Percentiles rank a stretch among this genome's conserved stretches.
phyloP scores from a whole-genome alignment of 75 land plant genomes.

The Pinus taeda region DNA sequence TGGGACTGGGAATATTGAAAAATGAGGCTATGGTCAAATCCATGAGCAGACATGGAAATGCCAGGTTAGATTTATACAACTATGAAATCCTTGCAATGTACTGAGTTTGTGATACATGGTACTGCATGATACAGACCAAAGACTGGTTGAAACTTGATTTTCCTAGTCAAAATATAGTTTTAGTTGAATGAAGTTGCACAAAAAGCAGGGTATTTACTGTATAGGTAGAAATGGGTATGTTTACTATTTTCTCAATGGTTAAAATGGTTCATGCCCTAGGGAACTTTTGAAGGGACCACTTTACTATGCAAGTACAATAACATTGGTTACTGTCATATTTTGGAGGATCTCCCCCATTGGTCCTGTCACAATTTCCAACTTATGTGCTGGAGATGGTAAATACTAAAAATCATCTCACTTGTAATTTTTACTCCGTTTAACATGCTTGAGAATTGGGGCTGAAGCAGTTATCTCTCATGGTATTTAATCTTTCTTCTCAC shows the following conservation, averaged over 20 bases:
- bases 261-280: conserved; percentile 25
- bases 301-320: conserved; percentile 68
- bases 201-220: neutral
- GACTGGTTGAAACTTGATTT: neutral
- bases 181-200: neutral
- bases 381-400: conserved; percentile 92
- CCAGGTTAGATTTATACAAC: conserved; percentile 49
- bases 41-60: conserved; percentile 80
- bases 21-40: conserved; percentile 87
- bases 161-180: neutral
- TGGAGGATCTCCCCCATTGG: conserved; percentile 76
- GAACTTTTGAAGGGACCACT: conserved; percentile 86
- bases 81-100: neutral
- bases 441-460: conserved; percentile 1
- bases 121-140: neutral
- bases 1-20: conserved; percentile 79
- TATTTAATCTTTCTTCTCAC: conserved; percentile 5
- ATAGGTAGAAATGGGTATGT: neutral
- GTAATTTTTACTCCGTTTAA: neutral
- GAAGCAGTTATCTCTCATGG: conserved; percentile 2
- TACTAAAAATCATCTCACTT: neutral
- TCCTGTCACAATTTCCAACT: conserved; percentile 66
- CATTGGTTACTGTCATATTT: conserved; percentile 49
- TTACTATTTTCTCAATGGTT: conserved; percentile 1
- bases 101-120: neutral